phyloP scores from a whole-genome alignment of 495 filamentous ascomycete genomes.

The Ramalina peruviana region DNA sequence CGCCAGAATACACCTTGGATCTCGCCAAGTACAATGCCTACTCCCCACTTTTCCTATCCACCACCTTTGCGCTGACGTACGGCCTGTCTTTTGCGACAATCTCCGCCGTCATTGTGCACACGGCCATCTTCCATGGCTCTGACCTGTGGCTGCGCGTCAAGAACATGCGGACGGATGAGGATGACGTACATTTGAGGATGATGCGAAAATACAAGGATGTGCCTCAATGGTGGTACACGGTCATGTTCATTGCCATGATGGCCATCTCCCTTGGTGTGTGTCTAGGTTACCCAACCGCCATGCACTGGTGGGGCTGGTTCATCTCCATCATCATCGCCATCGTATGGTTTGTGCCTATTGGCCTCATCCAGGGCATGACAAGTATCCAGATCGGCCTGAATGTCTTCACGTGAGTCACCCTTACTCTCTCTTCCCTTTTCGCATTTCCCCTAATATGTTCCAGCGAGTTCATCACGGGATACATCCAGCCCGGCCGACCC shows the following conservation, averaged over 20 bases:
- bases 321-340: constrained; percentile 33
- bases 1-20: constrained; percentile 40
- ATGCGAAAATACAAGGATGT: constrained; percentile 45
- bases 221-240: constrained; percentile 51
- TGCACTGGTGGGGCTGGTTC: constrained; percentile 41
- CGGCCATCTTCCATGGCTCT: constrained; percentile 39
- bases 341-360: constrained; percentile 39
- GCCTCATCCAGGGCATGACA: constrained; percentile 39
- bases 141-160: constrained; percentile 39
- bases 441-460: neutral
- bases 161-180: constrained; percentile 37
- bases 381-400: constrained; percentile 42
- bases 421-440: too few relatives aligned
- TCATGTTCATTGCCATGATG: constrained; percentile 33
- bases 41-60: constrained; percentile 47
- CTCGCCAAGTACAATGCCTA: constrained; percentile 37
- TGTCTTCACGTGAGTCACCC: constrained; percentile 30
- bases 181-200: constrained; percentile 50
- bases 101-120: constrained; percentile 39
- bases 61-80: constrained; percentile 43
- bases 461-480: constrained; percentile 46
- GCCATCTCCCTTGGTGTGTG: constrained; percentile 38
- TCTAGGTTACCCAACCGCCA: constrained; percentile 36
- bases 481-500: constrained; percentile 45
- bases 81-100: constrained; percentile 48